These are phyloP conservation scores for Saccharomycopsis oosterbeekiorum DNA, from an alignment of 805 yeast species.

Conservation along the genomic window DNA sequence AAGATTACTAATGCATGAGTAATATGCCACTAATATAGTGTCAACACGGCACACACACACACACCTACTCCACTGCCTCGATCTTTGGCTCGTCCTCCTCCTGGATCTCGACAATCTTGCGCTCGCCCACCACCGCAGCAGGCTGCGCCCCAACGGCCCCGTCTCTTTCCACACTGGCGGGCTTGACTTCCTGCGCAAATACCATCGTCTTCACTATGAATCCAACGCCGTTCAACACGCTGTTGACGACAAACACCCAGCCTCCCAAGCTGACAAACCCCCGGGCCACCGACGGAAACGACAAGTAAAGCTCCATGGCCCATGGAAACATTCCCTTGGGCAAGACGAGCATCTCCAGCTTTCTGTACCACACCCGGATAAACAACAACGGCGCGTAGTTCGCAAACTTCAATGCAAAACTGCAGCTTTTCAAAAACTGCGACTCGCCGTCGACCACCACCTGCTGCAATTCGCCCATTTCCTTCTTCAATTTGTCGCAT, in stretches of 20 bases:
- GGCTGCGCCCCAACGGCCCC: background rate
- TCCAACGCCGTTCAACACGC: conserved; percentile 39
- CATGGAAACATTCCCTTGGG: conserved; percentile 50
- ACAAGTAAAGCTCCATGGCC: conserved; percentile 42
- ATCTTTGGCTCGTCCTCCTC: background rate
- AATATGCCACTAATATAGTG: too few relatives aligned
- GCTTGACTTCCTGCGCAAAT: background rate
- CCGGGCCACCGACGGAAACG: conserved; percentile 47
- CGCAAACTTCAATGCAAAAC: conserved; percentile 26
- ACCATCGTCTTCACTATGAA: conserved; percentile 27
- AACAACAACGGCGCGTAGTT: conserved; percentile 33
- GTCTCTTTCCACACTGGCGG: background rate
- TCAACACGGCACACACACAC: background rate
- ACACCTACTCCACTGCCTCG: background rate
- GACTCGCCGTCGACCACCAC: conserved; percentile 24
- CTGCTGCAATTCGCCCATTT: conserved; percentile 36
- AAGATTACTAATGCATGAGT: too few relatives aligned
- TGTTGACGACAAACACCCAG: conserved; percentile 19
- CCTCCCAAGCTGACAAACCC: conserved; percentile 49
- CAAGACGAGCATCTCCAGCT: conserved; percentile 45
- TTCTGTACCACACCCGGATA: conserved; percentile 43
- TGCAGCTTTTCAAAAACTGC: conserved; percentile 23
- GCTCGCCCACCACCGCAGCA: background rate
- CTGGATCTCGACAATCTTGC: background rate
- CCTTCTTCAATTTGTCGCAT: conserved; percentile 44